These are phyloP conservation scores for Zea mays DNA, from an alignment of 176 grass and related monocot species.

Conservation along the genomic window Zm-B73-REFERENCE-NAM-5.0 NC_050097.1:192979501-192980000, in stretches of 20 bases:
- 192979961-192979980: not conserved
- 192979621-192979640: not conserved
- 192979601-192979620: not conserved
- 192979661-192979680: not conserved
- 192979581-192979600: not conserved
- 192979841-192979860: not conserved
- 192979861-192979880: not conserved
- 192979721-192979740: conserved; percentile 2
- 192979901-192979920: not conserved
- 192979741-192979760: not conserved
- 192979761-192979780: not conserved
- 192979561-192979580: not conserved
- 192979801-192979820: conserved; percentile 2
- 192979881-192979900: conserved; percentile 20
- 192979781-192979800: not conserved
- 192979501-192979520: not conserved
- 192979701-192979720: not conserved
- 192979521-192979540: not conserved
- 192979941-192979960: not conserved
- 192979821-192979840: not conserved
- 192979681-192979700: not conserved
- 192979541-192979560: not conserved
- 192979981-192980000: not conserved
- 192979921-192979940: not conserved
- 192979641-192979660: not conserved